Conservation (phyloP, 495 filamentous ascomycete species). For the Sphaerosporella brunnea region DNA sequence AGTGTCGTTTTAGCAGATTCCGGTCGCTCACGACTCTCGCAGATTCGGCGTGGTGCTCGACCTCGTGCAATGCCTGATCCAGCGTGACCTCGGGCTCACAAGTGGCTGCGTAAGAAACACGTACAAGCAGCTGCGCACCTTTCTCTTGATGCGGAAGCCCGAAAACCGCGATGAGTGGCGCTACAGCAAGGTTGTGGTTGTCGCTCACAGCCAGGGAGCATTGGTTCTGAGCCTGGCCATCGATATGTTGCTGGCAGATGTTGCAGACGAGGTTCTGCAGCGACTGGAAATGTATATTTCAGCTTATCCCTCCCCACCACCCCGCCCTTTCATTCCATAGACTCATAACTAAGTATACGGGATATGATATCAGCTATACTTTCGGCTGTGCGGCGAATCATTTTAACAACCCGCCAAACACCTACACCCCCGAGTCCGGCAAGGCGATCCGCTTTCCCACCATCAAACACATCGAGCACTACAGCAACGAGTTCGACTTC, state of each 20-base stretch:
- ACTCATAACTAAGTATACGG: no score
- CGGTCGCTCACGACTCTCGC: no score
- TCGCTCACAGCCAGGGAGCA: conserved; percentile 68
- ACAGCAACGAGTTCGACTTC: conserved; percentile 64
- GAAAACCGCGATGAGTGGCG: conserved; percentile 19
- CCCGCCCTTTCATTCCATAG: no score
- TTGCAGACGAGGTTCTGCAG: conserved; percentile 39
- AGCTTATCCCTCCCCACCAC: background rate
- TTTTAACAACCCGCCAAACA: conserved; percentile 53
- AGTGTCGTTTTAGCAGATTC: no score
- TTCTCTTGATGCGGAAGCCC: conserved; percentile 24
- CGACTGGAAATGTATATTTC: conserved; percentile 34
- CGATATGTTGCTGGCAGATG: conserved; percentile 63
- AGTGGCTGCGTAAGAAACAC: conserved; percentile 48
- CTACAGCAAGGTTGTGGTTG: conserved; percentile 54
- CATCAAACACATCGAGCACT: conserved; percentile 42
- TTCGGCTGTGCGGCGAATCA: conserved; percentile 76
- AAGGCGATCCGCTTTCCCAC: conserved; percentile 1
- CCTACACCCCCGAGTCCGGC: conserved; percentile 33
- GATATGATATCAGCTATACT: conserved; percentile 46
- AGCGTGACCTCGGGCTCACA: conserved; percentile 56
- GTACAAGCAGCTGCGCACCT: conserved; percentile 38
- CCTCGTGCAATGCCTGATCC: conserved; percentile 56
- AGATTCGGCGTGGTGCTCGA: conserved; percentile 53
- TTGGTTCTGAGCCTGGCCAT: conserved; percentile 57